A percentile compares a stretch with the other conserved stretches of the same genome.
Evolutionary conservation across 306 rosid genomes (phyloP).

Genomic region (Leucaena leucocephala): DNA sequence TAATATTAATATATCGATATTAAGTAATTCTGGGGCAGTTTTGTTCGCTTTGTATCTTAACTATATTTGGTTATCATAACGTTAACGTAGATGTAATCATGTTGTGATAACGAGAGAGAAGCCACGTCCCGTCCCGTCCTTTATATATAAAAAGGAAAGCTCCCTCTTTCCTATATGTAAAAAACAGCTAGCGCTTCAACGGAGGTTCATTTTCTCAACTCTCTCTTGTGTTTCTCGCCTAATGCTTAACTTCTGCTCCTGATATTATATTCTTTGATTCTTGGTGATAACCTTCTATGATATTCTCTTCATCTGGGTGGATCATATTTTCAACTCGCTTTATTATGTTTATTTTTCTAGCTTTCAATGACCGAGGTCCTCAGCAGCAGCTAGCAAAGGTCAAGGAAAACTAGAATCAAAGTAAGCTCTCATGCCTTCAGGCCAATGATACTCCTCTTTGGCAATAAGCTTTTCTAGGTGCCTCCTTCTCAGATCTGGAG

Average conservation of each 20-base stretch:
- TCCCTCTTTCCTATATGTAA: neutral
- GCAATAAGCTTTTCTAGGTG: neutral
- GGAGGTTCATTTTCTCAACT: neutral
- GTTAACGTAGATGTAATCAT: neutral
- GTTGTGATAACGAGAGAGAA: neutral
- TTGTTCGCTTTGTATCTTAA: neutral
- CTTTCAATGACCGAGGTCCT: neutral
- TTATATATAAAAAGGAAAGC: neutral
- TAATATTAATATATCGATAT: neutral
- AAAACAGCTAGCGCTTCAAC: neutral
- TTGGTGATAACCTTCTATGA: too few species aligned
- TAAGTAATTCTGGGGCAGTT: neutral
- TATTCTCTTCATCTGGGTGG: neutral
- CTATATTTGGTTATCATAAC: neutral
- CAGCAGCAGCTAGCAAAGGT: neutral
- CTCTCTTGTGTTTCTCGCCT: neutral
- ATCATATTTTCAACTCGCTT: neutral
- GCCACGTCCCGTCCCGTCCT: neutral
- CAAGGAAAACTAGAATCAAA: neutral
- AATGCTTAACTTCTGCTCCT: neutral
- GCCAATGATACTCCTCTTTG: neutral
- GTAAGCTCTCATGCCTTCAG: neutral
- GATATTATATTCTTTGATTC: neutral
- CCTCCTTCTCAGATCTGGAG: constrained; percentile 4
- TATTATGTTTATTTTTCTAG: neutral